These are phyloP conservation scores for Sphaceloma murrayae DNA, from an alignment of 2,329 filamentous ascomycete genomes.

Conservation along the genomic window DNA sequence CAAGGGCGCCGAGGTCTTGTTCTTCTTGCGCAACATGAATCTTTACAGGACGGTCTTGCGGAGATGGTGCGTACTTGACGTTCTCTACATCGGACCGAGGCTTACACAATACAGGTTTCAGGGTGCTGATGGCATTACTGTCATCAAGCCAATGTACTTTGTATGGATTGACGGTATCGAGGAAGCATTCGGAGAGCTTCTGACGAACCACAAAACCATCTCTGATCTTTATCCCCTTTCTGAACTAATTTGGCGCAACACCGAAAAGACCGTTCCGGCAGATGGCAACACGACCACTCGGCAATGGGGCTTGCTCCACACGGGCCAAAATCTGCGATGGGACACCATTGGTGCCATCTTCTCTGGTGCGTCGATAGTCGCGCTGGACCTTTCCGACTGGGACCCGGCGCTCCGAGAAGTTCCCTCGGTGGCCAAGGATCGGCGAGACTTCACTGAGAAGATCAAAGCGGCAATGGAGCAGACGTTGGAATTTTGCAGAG, in stretches of 20 bases:
- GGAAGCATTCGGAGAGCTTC: constrained; percentile 26
- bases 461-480: constrained; percentile 22
- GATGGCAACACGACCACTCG: constrained; percentile 31
- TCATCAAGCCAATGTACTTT: constrained; percentile 26
- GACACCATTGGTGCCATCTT: constrained; percentile 36
- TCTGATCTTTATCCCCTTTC: constrained; percentile 31
- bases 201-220: constrained; percentile 25
- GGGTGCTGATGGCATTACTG: constrained; percentile 28
- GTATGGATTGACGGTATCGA: constrained; percentile 30
- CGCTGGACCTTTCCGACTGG: constrained; percentile 28
- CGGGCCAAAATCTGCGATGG: constrained; percentile 35
- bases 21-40: constrained; percentile 26
- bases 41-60: constrained; percentile 26
- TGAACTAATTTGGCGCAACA: constrained; percentile 36
- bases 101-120: constrained; percentile 24
- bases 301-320: constrained; percentile 32
- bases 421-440: neutral
- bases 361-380: constrained; percentile 31
- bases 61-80: too few relatives aligned
- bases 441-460: constrained; percentile 9
- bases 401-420: constrained; percentile 24
- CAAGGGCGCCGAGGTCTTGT: constrained; percentile 27
- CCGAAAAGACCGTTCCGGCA: constrained; percentile 29
- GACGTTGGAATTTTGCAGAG: constrained; percentile 29
- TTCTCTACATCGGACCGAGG: too few relatives aligned